phyloP scores from a whole-genome alignment of 768 basidiomycete species.

The Lentinula boryana region DNA sequence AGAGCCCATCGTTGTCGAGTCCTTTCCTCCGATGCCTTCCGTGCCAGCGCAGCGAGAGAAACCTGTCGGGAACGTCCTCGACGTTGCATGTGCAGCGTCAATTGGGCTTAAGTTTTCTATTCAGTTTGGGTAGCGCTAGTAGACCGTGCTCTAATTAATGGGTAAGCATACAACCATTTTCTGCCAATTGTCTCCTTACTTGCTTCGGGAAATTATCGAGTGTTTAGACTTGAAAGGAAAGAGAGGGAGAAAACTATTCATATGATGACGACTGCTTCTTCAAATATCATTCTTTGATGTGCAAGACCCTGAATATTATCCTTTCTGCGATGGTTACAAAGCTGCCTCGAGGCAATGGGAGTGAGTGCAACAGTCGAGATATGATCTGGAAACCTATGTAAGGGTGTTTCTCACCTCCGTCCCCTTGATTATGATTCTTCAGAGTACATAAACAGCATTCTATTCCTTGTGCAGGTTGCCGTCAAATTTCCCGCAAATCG shows the following conservation, averaged over 20 bases:
- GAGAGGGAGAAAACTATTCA: not conserved
- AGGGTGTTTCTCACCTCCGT: not conserved
- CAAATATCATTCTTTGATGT: not conserved
- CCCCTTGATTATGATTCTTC: constrained; percentile 2
- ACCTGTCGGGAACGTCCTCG: constrained; percentile 28
- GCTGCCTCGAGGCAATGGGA: constrained; percentile 4
- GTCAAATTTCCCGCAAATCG: not conserved
- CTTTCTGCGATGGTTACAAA: not conserved
- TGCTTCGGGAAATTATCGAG: not conserved
- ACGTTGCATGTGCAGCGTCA: not conserved
- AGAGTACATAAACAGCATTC: not conserved
- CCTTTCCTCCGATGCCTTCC: constrained; percentile 38
- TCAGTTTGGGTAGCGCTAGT: too few relatives aligned
- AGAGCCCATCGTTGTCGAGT: not conserved
- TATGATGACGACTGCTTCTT: constrained; percentile 1
- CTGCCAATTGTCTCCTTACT: not conserved
- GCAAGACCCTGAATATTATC: not conserved
- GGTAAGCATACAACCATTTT: not conserved
- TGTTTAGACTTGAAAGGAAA: not conserved
- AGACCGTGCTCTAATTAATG: not conserved
- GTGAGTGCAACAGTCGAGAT: not conserved
- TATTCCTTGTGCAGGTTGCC: not conserved
- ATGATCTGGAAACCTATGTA: not conserved
- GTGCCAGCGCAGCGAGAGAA: constrained; percentile 34
- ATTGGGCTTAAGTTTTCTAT: not conserved